Base-by-base conservation (phyloP, 2,329 filamentous ascomycete species). In the Orbilia ellipsospora region DNA sequence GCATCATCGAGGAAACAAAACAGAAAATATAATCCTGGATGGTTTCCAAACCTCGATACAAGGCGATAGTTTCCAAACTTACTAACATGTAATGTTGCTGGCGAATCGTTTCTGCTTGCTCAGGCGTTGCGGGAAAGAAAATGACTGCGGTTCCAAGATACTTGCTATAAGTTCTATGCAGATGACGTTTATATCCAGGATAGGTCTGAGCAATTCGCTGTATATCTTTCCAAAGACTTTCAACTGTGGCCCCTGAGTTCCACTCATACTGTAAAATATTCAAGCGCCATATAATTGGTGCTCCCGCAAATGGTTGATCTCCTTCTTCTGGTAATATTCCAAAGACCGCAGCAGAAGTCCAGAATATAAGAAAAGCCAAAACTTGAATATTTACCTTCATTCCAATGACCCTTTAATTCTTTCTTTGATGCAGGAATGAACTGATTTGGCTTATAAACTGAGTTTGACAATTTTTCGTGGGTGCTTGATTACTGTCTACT, bases 311-410 rank as follows among this genome's bases (percentile, higher is more conserved):
- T 8, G 61, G 61, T 5, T 28, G 50, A 18, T 16, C 20, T 13
- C 61, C 61, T 18, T 7, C 40, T 16, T 65, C 61, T 4, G 61
- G 61, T 18, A 65, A 15, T 4, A 65, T 48, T 5, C 50, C 40
- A 45, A 36, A 10, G 10, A 36, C 31, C 2, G 5, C 31, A 1
- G 31, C 10, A 36, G 31, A 36, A 7, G 5, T 10, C 31, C 31
- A 36, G 10, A 36, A 36, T 36, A 36, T 36, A 36, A 36, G 10
- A 10, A 10, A 36, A 36, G 8, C 31, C 8, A 36, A 7, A 10
- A 2, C 2, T 36, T 36, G 31, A 36, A 36, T 1, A 6, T 36
- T 36, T 2, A 6, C 31, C 31, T 10, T 36, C 31, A 36, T 36
- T 6, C 23, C 23, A 23, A 23, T 23, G 23, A 23, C 4, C 23